phyloP scores from a whole-genome alignment of 139 green algal species.

The Chlamydomonas schloesseri region DNA sequence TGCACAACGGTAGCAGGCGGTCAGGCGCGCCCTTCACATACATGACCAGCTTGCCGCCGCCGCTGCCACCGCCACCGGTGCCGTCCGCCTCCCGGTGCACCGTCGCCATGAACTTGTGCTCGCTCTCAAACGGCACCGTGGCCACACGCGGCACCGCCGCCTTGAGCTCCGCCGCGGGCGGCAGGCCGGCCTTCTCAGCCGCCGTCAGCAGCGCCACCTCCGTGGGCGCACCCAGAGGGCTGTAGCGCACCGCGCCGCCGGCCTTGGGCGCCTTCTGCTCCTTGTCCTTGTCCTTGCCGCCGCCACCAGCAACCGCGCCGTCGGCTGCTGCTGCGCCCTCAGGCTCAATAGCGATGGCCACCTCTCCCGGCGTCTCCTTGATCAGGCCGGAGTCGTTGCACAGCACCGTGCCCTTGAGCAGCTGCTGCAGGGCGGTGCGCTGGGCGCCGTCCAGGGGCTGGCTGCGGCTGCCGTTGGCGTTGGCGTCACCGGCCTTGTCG shows the following conservation, averaged over 20 bases:
- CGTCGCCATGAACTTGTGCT: slow-evolving; percentile 65
- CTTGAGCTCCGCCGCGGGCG: slow-evolving; percentile 9
- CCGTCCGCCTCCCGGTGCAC: slow-evolving; percentile 15
- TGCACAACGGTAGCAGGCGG: slow-evolving; percentile 9
- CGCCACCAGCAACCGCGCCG: too few species aligned
- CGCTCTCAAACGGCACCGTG: slow-evolving; percentile 53
- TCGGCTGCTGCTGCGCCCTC: too few species aligned
- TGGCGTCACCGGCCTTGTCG: too few species aligned
- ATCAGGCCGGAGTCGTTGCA: slow-evolving; percentile 56
- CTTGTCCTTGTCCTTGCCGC: too few species aligned
- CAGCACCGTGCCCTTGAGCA: slow-evolving; percentile 53
- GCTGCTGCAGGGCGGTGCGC: background rate
- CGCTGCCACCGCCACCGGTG: too few species aligned
- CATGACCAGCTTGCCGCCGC: background rate
- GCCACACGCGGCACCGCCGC: slow-evolving; percentile 31
- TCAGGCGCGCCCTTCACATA: slow-evolving; percentile 47
- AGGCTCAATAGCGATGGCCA: too few species aligned
- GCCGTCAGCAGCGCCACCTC: slow-evolving; percentile 56
- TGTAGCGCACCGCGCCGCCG: background rate
- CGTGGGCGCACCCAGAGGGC: slow-evolving; percentile 46
- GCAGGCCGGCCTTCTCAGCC: slow-evolving; percentile 50
- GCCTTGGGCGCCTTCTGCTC: too few species aligned
- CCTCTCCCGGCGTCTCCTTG: too few species aligned
- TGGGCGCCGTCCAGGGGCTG: background rate
- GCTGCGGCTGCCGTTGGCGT: too few species aligned